A percentile compares a stretch with the other conserved stretches of the same genome.
Evolutionary conservation across 768 basidiomycete genomes (phyloP).

Genomic region (Pleurotus ostreatus): DNA sequence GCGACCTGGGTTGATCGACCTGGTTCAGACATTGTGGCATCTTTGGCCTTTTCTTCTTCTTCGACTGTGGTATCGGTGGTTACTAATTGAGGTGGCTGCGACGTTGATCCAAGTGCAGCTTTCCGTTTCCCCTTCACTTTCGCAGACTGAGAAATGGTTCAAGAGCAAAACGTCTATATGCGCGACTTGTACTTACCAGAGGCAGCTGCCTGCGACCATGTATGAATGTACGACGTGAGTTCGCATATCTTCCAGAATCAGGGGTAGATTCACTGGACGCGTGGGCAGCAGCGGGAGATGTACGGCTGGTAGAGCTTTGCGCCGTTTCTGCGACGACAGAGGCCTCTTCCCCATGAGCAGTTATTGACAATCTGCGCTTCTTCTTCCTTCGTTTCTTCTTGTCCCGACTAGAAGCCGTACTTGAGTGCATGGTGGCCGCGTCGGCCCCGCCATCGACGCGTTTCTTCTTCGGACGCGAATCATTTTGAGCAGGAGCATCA

Average conservation of each 20-base stretch:
- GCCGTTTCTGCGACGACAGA: background rate
- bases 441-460: background rate
- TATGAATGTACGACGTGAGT: background rate
- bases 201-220: background rate
- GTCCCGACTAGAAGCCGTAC: background rate
- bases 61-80: no score
- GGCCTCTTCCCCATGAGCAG: background rate
- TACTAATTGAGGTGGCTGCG: no score
- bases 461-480: background rate
- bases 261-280: no score
- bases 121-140: conserved; percentile 3
- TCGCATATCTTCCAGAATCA: background rate
- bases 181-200: background rate
- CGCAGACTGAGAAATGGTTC: background rate
- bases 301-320: no score
- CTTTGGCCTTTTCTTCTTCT: background rate
- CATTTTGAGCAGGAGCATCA: background rate
- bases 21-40: background rate
- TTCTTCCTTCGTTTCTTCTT: conserved; percentile 6
- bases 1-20: background rate
- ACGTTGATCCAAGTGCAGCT: background rate
- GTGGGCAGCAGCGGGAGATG: no score
- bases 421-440: background rate
- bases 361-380: conserved; percentile 2
- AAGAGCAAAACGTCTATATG: background rate